Evolutionary conservation across 202 grass and related monocot genomes (phyloP).

Genomic region (Schoenoplectus triqueter): DNA sequence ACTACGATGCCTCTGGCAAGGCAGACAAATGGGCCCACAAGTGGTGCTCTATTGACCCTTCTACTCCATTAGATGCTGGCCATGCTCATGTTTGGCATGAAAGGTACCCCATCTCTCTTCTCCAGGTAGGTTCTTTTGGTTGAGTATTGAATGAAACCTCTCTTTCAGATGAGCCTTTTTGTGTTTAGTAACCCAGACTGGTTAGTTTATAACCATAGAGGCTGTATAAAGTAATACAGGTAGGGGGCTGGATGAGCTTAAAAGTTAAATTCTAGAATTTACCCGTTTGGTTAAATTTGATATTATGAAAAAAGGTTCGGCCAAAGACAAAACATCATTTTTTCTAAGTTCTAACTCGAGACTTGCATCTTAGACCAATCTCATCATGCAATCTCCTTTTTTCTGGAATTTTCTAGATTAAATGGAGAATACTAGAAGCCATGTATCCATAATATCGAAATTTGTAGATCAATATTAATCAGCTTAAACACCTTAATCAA

Average conservation of each 20-base stretch:
- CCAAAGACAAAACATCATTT: not conserved
- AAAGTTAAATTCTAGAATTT: conserved; percentile 4
- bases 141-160: conserved; percentile 1
- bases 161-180: not conserved
- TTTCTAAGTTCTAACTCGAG: not conserved
- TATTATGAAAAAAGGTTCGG: not conserved
- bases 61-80: conserved; percentile 73
- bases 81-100: conserved; percentile 99
- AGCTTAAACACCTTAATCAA: not conserved
- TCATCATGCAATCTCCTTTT: not conserved
- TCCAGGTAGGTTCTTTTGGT: not conserved
- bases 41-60: conserved; percentile 94
- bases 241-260: not conserved
- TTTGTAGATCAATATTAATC: not conserved
- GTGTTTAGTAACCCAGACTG: not conserved
- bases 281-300: not conserved
- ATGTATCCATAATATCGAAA: not conserved
- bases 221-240: not conserved
- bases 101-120: conserved; percentile 59
- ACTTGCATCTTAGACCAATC: not conserved
- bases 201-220: not conserved
- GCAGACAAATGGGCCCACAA: conserved; percentile 94
- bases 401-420: not conserved
- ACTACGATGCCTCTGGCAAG: conserved; percentile 76
- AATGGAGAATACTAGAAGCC: not conserved